Conservation (phyloP, 768 basidiomycete species). For the Mycena chlorophos region DNA sequence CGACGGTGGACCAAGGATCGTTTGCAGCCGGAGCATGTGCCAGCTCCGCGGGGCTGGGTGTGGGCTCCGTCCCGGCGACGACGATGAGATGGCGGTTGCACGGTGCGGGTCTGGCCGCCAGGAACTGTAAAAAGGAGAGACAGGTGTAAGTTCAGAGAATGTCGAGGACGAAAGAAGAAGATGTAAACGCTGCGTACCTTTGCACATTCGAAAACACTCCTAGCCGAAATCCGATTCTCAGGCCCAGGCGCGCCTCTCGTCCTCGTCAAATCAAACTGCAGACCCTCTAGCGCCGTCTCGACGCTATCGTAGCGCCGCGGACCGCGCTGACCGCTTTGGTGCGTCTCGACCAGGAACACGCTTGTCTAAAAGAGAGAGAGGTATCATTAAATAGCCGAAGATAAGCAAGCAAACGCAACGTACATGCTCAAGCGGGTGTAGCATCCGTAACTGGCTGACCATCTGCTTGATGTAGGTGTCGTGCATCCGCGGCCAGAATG, state of each 20-base stretch:
- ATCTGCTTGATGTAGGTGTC: constrained; percentile 47
- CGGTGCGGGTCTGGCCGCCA: background rate
- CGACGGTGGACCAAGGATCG: constrained; percentile 18
- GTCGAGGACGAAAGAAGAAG: background rate
- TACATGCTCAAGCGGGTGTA: constrained; percentile 45
- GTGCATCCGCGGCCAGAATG: constrained; percentile 50
- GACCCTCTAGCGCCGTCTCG: constrained; percentile 36
- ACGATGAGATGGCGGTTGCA: constrained; percentile 18
- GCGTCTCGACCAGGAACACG: constrained; percentile 48
- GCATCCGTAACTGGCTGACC: constrained; percentile 40
- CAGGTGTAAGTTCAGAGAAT: background rate
- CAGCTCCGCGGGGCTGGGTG: background rate
- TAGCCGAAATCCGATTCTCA: constrained; percentile 46
- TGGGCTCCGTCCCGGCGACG: constrained; percentile 14
- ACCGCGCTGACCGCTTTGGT: constrained; percentile 31
- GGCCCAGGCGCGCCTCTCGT: too few relatives aligned
- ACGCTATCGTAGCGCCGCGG: constrained; percentile 45
- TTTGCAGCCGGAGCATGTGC: background rate
- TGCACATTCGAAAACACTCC: constrained; percentile 43
- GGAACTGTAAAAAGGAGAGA: constrained; percentile 6
- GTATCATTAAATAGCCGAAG: constrained; percentile 8
- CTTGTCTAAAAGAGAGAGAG: constrained; percentile 34
- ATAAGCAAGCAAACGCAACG: background rate
- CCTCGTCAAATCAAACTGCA: constrained; percentile 42
- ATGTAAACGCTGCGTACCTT: constrained; percentile 51